Base-by-base conservation (phyloP, 257 asterid species). In the Lavandula angustifolia region DNA sequence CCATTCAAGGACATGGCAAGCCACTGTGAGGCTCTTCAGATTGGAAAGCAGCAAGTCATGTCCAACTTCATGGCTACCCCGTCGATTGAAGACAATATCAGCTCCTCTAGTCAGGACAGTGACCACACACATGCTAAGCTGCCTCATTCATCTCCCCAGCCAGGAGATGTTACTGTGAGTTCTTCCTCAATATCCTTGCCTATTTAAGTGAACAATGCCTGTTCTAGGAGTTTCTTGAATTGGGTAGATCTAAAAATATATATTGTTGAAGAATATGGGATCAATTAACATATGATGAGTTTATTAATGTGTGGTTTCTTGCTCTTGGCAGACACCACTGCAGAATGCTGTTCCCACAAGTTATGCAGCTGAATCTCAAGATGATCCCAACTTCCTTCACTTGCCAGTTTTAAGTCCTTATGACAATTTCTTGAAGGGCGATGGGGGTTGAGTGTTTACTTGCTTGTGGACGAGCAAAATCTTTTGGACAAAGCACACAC, bases 401-500 rank as follows among this genome's bases (percentile, higher is more conserved):
- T 77, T 85, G 70, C 95, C 96, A 41, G 78, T 83, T 58, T 60
- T 87, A 40, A 83, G 91, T 75, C 96, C 96, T 58, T 88, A 71
- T 29, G 96, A 88, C 76, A 88, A 84, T 80, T 83, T 88, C 76
- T 73, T 88, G 83, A 88, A 85, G 79, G 96, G 95, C 56, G 95
- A 85, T 49, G 91, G 94, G 18, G 71, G 89, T 73, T 85, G 50
- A 44, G 38, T 44, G 11, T 9, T 7, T 42, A 33, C 37, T 54
- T 61, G 58, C 58, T n/a, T 29, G 69, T 54, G 11, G 14, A 53
- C 18, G 12, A 55, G 40, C 31, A 34, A 46, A 42, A 27, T 13
- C 12, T 42, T 29, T 37, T 17, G 43, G 66, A 35, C 27, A 41
- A 34, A 46, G 63, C 48, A 32, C 54, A 60, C 54, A 33, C 27